Conservation (phyloP, 192 early-diverging fungal genomes). For the Thamnidium elegans region DNA sequence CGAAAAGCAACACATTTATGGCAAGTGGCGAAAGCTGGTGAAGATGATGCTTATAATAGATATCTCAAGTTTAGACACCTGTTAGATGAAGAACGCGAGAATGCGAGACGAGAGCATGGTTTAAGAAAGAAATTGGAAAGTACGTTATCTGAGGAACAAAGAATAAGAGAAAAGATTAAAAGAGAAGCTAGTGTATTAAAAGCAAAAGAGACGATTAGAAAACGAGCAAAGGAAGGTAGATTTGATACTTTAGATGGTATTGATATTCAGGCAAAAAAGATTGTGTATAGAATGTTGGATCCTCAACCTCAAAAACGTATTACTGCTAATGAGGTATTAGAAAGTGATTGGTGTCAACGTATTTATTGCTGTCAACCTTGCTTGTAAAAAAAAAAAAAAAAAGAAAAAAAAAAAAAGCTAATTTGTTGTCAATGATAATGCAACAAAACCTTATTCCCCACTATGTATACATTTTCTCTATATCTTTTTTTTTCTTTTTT, state of each 20-base stretch:
- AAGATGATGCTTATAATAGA: conserved; percentile 30
- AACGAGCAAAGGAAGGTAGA: conserved; percentile 28
- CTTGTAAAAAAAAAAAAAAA: background rate
- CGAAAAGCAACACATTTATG: conserved; percentile 33
- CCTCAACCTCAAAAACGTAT: conserved; percentile 24
- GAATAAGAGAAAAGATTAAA: conserved; percentile 3
- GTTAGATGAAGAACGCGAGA: conserved; percentile 32
- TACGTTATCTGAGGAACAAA: conserved; percentile 6
- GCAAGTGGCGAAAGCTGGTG: conserved; percentile 28
- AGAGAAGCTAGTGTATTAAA: conserved; percentile 22
- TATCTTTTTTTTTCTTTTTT: no score
- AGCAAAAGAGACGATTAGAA: conserved; percentile 27
- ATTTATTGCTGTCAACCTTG: conserved; percentile 26
- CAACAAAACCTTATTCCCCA: no score
- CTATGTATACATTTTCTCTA: no score
- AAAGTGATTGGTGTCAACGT: conserved; percentile 23
- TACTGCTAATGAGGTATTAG: conserved; percentile 17
- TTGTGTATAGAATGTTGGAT: conserved; percentile 37
- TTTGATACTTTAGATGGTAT: conserved; percentile 35
- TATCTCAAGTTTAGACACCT: conserved; percentile 30
- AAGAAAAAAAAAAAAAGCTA: no score
- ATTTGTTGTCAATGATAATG: no score
- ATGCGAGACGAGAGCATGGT: conserved; percentile 13
- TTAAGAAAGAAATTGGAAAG: conserved; percentile 7
- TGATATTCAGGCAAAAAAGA: conserved; percentile 32